Base-by-base conservation (phyloP, 2,329 filamentous ascomycete species). In the Phialemonium atrogriseum region DNA sequence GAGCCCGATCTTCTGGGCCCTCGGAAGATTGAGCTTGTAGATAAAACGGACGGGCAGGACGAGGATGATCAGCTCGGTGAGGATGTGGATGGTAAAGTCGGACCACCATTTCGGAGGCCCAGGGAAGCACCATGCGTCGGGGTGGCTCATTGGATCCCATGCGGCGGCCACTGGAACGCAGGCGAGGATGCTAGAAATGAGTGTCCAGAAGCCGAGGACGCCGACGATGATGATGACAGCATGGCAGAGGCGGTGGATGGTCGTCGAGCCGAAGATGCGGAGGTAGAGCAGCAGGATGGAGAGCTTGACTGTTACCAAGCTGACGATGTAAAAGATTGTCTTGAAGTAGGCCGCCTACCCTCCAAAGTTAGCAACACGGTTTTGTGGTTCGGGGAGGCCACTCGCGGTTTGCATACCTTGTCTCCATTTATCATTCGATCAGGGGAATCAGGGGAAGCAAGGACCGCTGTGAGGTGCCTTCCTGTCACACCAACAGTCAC, bases 211-310 rank as follows among this genome's bases (percentile, higher is more conserved):
- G 5, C 47, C 46, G n/a, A 45, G 38, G 19, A 50, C 36, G 15
- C 44, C 10, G 14, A 53, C 46, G 10, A 48, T 31, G 10, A 44
- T 38, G 9, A 55, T 24, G 11, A 46, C 35, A 20, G 48, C 27
- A 10, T 46, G 41, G 25, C 47, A 49, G 11, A 48, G 47, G 17
- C 55, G 48, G 33, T 52, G 51, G 10, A 47, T 39, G 46, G 47
- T 51, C 29, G 33, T 44, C n/a, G n/a, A n/a, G 7, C 41, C 46
- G 27, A 53, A 52, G 22, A 53, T 45, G 21, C 41, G 41, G 20
- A 42, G 37, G 37, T 52, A 55, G 7, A 54, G 38, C 12, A 52
- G 35, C 11, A 54, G 39, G 32, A 55, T 52, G 4, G 50, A 53
- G 8, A 54, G 38, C 28, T 51, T 45, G 16, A 43, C 41, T 28